Conservation (phyloP, 2,329 filamentous ascomycete species). For the Calonectria ilicicola region DNA sequence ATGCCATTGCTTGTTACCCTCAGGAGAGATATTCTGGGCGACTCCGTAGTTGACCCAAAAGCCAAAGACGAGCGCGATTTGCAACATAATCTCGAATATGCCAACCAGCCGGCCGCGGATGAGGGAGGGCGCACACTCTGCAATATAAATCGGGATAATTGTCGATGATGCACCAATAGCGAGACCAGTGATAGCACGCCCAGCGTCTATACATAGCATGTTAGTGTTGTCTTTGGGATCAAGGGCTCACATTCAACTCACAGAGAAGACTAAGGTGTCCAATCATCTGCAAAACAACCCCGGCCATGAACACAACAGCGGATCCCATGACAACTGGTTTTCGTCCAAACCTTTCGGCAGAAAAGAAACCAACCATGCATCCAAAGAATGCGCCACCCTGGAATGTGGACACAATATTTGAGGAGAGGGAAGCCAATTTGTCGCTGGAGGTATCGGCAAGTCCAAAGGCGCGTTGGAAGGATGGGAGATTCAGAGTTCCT, state of each 20-base stretch:
- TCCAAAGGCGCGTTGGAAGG: not conserved
- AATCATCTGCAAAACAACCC: not conserved
- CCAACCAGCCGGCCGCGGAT: constrained; percentile 23
- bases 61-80: constrained; percentile 20
- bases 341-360: not conserved
- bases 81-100: constrained; percentile 25
- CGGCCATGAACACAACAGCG: not conserved
- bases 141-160: constrained; percentile 25
- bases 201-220: not conserved
- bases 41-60: constrained; percentile 39
- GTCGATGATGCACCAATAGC: constrained; percentile 9
- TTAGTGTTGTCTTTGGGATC: not conserved
- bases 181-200: not conserved
- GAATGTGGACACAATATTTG: not conserved
- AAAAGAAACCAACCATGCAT: not conserved
- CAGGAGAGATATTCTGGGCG: constrained; percentile 24
- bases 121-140: constrained; percentile 18
- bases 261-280: not conserved
- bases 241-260: not conserved
- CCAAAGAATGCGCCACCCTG: not conserved
- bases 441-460: not conserved
- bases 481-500: not conserved
- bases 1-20: constrained; percentile 49
- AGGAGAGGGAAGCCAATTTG: not conserved
- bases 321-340: not conserved